phyloP scores from a whole-genome alignment of 2,329 filamentous ascomycete genomes.

The Diaporthe vexans region DNA sequence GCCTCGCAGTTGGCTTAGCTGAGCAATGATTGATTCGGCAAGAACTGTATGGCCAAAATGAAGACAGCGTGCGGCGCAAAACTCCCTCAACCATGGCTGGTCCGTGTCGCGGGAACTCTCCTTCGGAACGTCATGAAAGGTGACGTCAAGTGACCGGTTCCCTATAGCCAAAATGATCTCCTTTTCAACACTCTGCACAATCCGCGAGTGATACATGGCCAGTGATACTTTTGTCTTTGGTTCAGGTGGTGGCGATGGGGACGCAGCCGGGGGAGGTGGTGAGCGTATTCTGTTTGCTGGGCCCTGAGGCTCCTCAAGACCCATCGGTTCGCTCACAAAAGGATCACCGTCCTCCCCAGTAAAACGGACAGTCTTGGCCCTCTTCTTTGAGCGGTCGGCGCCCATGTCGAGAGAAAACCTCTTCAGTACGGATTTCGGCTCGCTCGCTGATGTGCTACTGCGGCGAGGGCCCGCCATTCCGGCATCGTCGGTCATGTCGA shows the following conservation, averaged over 20 bases:
- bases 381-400: conserved; percentile 45
- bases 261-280: conserved; percentile 12
- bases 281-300: conserved; percentile 19
- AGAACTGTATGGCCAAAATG: conserved; percentile 49
- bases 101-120: conserved; percentile 30
- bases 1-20: conserved; percentile 41
- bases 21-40: conserved; percentile 45
- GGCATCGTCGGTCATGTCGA: conserved; percentile 16
- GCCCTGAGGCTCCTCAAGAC: conserved; percentile 41
- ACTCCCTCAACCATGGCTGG: conserved; percentile 45
- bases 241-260: conserved; percentile 30
- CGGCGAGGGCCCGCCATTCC: conserved; percentile 35
- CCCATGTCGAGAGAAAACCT: conserved; percentile 20
- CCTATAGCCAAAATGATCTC: conserved; percentile 43
- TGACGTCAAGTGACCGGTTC: conserved; percentile 43
- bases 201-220: conserved; percentile 29
- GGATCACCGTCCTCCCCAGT: conserved; percentile 44
- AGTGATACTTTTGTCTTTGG: conserved; percentile 38
- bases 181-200: conserved; percentile 44
- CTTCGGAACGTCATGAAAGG: conserved; percentile 47
- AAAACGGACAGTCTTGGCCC: conserved; percentile 57
- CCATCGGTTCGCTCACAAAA: conserved; percentile 46
- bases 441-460: conserved; percentile 10
- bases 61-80: conserved; percentile 47
- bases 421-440: conserved; percentile 26